These are phyloP conservation scores for Noccaea caerulescens DNA, from an alignment of 345 rosid species.

Conservation along the genomic window DNA sequence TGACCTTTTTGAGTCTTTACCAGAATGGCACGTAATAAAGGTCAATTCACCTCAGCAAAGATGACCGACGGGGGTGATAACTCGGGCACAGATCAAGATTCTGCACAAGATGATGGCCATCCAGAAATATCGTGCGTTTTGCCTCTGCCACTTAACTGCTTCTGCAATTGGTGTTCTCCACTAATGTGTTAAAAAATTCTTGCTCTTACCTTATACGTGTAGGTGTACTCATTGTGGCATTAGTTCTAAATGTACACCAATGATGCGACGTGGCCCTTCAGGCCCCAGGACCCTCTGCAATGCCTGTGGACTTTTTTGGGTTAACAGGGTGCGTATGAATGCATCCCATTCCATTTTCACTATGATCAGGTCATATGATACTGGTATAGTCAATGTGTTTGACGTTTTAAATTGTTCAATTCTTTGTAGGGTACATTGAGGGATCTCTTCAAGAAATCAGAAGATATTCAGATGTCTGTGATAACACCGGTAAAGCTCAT, in stretches of 20 bases:
- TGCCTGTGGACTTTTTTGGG: slow-evolving; percentile 98
- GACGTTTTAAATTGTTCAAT: slow-evolving; percentile 11
- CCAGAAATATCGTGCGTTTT: slow-evolving; percentile 73
- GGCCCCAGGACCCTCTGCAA: slow-evolving; percentile 98
- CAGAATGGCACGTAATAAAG: slow-evolving; percentile 98
- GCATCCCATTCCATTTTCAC: neutral
- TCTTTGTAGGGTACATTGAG: slow-evolving; percentile 43
- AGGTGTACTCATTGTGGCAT: slow-evolving; percentile 94
- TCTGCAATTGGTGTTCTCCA: slow-evolving; percentile 1
- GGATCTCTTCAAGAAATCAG: slow-evolving; percentile 43
- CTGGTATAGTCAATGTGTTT: neutral
- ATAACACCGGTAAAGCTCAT: slow-evolving; percentile 30
- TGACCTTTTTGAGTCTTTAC: slow-evolving; percentile 16
- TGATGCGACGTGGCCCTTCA: slow-evolving; percentile 99
- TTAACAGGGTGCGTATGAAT: slow-evolving; percentile 67
- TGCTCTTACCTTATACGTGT: slow-evolving; percentile 24
- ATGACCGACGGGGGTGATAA: slow-evolving; percentile 67
- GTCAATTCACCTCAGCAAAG: slow-evolving; percentile 84
- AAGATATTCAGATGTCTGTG: slow-evolving; percentile 31
- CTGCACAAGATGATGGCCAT: slow-evolving; percentile 69
- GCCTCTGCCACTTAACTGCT: slow-evolving; percentile 15
- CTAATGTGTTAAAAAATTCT: neutral
- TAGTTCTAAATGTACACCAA: slow-evolving; percentile 85
- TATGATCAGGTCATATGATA: neutral
- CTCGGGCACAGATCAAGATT: slow-evolving; percentile 66